phyloP scores from a whole-genome alignment of 2,329 filamentous ascomycete genomes.

The Trichoderma gracile region DNA sequence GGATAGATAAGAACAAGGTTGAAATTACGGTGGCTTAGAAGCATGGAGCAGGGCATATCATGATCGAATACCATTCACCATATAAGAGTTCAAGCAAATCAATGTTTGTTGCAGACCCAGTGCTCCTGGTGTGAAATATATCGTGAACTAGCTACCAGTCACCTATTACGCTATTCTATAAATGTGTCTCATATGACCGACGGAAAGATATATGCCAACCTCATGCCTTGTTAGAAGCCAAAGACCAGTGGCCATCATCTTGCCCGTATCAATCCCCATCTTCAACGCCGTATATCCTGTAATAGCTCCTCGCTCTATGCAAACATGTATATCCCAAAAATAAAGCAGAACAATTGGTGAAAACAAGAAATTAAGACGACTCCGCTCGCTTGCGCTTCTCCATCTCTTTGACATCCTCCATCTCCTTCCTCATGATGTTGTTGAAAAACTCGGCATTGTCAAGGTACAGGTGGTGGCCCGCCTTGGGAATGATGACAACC shows the following conservation, averaged over 20 bases:
- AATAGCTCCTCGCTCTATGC: constrained; percentile 1
- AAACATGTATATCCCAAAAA: constrained; percentile 4
- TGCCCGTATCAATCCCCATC: neutral
- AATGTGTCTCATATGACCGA: neutral
- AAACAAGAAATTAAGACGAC: constrained; percentile 8
- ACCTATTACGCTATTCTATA: neutral
- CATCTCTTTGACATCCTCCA: constrained; percentile 50
- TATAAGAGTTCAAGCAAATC: too few relatives aligned
- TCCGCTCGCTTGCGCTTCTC: constrained; percentile 33
- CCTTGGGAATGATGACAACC: constrained; percentile 71
- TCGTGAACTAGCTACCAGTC: neutral
- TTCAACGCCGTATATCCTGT: constrained; percentile 20
- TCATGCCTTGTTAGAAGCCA: neutral
- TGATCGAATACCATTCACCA: too few relatives aligned
- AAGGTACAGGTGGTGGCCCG: constrained; percentile 61
- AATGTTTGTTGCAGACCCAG: too few relatives aligned
- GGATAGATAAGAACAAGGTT: constrained; percentile 41
- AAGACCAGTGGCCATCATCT: neutral
- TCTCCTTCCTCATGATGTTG: constrained; percentile 51
- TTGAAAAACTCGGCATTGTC: constrained; percentile 63
- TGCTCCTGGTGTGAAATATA: neutral
- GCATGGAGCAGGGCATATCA: too few relatives aligned
- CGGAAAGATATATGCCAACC: neutral
- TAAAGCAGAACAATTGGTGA: neutral
- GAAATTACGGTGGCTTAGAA: constrained; percentile 29